Percentiles rank a stretch among this genome's conserved stretches.
Evolutionary conservation across 352 stramenopile species (phyloP).

Genomic region (Phytopythium litorale): DNA sequence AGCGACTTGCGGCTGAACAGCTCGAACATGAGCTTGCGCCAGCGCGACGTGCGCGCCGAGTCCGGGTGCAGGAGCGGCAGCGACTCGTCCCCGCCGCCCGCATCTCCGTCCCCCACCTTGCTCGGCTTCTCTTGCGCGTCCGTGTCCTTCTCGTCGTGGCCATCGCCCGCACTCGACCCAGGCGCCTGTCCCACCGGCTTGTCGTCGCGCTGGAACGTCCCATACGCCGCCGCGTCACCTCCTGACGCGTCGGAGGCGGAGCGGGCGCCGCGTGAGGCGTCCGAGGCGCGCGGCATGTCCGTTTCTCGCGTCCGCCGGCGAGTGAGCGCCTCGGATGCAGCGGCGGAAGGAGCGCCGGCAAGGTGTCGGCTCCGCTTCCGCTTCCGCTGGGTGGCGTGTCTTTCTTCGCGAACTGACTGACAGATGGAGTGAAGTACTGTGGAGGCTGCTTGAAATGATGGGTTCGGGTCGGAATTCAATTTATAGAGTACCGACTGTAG

Average conservation of each 20-base stretch:
- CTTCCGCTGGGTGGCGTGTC: too few relatives aligned
- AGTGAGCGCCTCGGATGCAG: too few relatives aligned
- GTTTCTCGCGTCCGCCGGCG: not conserved
- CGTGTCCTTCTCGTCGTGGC: not conserved
- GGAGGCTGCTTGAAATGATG: too few relatives aligned
- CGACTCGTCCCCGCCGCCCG: not conserved
- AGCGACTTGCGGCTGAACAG: slow-evolving; percentile 29
- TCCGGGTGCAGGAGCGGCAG: slow-evolving; percentile 23
- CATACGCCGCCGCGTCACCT: not conserved
- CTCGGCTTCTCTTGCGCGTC: not conserved
- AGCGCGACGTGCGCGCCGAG: slow-evolving; percentile 25
- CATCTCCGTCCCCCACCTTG: not conserved
- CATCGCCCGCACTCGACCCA: not conserved
- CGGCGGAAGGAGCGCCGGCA: too few relatives aligned
- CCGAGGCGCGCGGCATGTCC: slow-evolving; percentile 7
- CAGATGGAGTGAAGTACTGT: too few relatives aligned
- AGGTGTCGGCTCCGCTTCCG: too few relatives aligned
- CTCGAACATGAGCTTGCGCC: slow-evolving; percentile 37
- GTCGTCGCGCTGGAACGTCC: not conserved
- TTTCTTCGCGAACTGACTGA: too few relatives aligned
- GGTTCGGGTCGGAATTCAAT: too few relatives aligned
- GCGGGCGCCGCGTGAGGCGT: not conserved
- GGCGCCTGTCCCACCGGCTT: not conserved
- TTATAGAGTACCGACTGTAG: too few relatives aligned
- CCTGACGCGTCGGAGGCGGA: not conserved